Conservation (phyloP, 768 basidiomycete species). For the Suillus bovinus region DNA sequence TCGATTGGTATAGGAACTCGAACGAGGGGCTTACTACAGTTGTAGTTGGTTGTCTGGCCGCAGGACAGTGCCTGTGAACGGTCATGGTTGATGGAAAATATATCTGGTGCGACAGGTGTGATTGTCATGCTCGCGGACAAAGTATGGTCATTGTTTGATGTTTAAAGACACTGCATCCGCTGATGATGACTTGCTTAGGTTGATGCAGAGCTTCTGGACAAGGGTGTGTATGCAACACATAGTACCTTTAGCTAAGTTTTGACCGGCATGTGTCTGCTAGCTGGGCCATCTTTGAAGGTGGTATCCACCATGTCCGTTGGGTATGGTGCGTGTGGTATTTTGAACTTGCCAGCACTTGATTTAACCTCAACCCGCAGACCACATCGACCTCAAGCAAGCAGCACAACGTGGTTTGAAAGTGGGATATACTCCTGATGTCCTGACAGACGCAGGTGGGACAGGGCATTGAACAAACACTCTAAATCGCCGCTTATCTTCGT, state of each 20-base stretch:
- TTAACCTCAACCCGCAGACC: constrained; percentile 56
- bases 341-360: not conserved
- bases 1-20: not conserved
- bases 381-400: constrained; percentile 65
- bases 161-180: too few relatives aligned
- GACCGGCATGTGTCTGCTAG: constrained; percentile 36
- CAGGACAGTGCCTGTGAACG: constrained; percentile 58
- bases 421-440: constrained; percentile 92
- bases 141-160: constrained; percentile 37
- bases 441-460: constrained; percentile 81
- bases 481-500: not conserved
- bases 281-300: constrained; percentile 74
- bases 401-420: constrained; percentile 64
- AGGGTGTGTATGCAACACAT: constrained; percentile 31
- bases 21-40: not conserved
- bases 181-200: constrained; percentile 44
- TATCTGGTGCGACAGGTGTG: constrained; percentile 62
- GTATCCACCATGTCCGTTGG: constrained; percentile 95
- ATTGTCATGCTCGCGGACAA: constrained; percentile 72
- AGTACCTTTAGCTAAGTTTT: constrained; percentile 3
- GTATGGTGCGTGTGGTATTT: constrained; percentile 52
- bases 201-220: constrained; percentile 57
- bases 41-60: constrained; percentile 50
- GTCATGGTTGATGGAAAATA: constrained; percentile 73
- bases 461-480: not conserved